Conservation (phyloP, 352 stramenopile genomes). For the Globisporangium iwayamae region DNA sequence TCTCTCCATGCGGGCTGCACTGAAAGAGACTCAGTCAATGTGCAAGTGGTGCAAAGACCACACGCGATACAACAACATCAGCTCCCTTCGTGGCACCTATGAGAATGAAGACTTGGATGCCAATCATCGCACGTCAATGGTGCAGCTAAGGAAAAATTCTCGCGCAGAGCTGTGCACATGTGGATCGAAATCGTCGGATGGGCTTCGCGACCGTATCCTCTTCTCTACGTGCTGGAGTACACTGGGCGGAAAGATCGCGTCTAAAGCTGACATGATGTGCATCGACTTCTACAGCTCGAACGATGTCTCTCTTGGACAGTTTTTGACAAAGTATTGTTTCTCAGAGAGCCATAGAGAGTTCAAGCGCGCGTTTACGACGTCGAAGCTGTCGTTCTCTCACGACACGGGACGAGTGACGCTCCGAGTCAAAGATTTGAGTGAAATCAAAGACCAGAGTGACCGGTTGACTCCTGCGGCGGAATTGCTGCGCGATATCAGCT, state of each 20-base stretch:
- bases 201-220: constrained; percentile 63
- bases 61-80: constrained; percentile 84
- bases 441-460: constrained; percentile 64
- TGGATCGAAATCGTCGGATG: constrained; percentile 50
- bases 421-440: constrained; percentile 63
- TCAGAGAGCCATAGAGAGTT: constrained; percentile 62
- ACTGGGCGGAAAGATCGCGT: constrained; percentile 68
- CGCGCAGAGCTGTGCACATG: constrained; percentile 51
- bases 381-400: constrained; percentile 81
- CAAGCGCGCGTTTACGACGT: constrained; percentile 73
- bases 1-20: constrained; percentile 71
- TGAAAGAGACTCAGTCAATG: constrained; percentile 79
- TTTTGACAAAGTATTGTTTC: constrained; percentile 81
- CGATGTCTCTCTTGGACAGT: constrained; percentile 82
- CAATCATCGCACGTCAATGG: constrained; percentile 14
- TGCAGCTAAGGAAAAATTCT: background rate
- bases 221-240: constrained; percentile 86
- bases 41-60: constrained; percentile 84
- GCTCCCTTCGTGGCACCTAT: constrained; percentile 55
- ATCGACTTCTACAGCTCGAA: constrained; percentile 86
- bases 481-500: constrained; percentile 57
- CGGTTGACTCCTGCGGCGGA: constrained; percentile 44
- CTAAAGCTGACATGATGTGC: constrained; percentile 85
- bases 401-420: constrained; percentile 73
- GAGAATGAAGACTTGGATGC: constrained; percentile 19